Percentiles rank a stretch among this genome's conserved stretches.
Evolutionary conservation across 1,284 basidiomycete genomes (phyloP).

Genomic region (Cryptococcus sp.): DNA sequence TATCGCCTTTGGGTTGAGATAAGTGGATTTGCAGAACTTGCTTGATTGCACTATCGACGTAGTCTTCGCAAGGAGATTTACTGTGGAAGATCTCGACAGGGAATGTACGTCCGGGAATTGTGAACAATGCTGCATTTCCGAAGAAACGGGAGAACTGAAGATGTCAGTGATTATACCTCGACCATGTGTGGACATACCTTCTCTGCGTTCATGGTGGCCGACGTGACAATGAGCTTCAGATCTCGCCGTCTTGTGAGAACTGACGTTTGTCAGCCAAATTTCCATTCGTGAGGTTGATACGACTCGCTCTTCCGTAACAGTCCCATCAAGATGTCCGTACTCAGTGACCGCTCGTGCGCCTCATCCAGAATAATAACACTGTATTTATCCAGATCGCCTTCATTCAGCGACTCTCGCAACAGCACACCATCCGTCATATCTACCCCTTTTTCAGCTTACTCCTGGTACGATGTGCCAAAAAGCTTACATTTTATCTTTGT

Average conservation of each 20-base stretch:
- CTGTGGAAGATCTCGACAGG: slow-evolving; percentile 94
- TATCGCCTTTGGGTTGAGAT: slow-evolving; percentile 88
- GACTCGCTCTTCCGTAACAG: slow-evolving; percentile 79
- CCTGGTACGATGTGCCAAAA: neutral
- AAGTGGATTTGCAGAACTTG: slow-evolving; percentile 96
- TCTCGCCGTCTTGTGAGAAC: slow-evolving; percentile 87
- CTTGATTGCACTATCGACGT: slow-evolving; percentile 96
- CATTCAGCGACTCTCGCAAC: slow-evolving; percentile 89
- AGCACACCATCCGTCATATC: slow-evolving; percentile 99
- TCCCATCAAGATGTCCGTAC: slow-evolving; percentile 96
- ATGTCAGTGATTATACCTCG: neutral
- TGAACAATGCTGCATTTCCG: slow-evolving; percentile 89
- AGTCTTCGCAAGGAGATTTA: slow-evolving; percentile 97
- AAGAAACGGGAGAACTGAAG: slow-evolving; percentile 86
- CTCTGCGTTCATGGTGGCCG: slow-evolving; percentile 98
- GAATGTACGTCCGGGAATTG: slow-evolving; percentile 97
- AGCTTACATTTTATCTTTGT: slow-evolving; percentile 89
- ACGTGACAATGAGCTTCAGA: slow-evolving; percentile 93
- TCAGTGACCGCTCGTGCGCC: slow-evolving; percentile 92
- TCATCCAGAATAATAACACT: slow-evolving; percentile 95
- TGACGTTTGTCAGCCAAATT: slow-evolving; percentile 34
- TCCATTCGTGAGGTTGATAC: too few relatives aligned
- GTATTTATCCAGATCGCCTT: slow-evolving; percentile 91
- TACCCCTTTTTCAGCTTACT: slow-evolving; percentile 39
- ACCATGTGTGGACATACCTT: slow-evolving; percentile 57